A percentile compares a stretch with the other conserved stretches of the same genome.
Evolutionary conservation across 306 rosid genomes (phyloP).

Genomic region (Prunus armeniaca): DNA sequence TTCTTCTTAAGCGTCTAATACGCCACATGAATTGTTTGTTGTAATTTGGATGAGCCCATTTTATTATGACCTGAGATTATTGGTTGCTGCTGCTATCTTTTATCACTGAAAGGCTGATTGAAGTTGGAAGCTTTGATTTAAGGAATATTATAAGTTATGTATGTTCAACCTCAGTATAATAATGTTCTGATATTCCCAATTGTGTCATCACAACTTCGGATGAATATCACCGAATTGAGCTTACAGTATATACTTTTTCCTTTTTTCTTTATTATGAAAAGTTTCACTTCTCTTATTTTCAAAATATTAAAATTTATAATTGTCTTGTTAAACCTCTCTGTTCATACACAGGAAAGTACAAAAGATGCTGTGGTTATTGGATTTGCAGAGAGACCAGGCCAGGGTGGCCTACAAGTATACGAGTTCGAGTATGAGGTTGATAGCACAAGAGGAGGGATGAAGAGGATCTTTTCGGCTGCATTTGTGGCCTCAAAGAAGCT

Average conservation of each 20-base stretch:
- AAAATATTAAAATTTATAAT: background rate
- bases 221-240: background rate
- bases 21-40: background rate
- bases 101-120: background rate
- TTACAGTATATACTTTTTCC: background rate
- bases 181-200: background rate
- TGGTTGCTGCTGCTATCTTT: background rate
- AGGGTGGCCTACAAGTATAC: constrained; percentile 60
- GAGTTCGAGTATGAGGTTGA: constrained; percentile 78
- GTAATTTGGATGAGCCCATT: background rate
- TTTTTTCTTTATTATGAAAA: background rate
- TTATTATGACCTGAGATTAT: background rate
- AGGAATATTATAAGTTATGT: background rate
- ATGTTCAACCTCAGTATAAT: background rate
- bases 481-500: constrained; percentile 88
- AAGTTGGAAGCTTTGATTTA: background rate
- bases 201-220: background rate
- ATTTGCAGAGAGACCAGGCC: constrained; percentile 65
- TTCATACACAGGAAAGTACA: constrained; percentile 75
- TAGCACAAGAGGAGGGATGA: constrained; percentile 88
- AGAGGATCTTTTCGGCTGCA: constrained; percentile 81
- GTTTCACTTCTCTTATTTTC: background rate
- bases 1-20: background rate
- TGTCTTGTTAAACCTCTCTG: background rate
- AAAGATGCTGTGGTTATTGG: constrained; percentile 66